Evolutionary conservation across 176 grass and related monocot species (phyloP).

Genomic region (Aegilops speltoides): DNA sequence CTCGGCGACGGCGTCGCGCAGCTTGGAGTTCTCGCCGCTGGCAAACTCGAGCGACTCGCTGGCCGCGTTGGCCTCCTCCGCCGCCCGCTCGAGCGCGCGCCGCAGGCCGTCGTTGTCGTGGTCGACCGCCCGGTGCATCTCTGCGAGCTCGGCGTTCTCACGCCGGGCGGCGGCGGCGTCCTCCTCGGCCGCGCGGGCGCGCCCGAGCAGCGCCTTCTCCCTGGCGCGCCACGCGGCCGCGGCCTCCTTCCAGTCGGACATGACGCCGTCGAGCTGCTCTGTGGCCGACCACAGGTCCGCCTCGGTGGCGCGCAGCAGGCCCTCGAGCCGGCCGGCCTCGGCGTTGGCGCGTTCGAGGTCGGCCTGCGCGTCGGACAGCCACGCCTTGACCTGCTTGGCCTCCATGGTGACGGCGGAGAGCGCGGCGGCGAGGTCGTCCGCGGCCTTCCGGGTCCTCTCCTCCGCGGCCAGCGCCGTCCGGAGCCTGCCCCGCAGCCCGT

Average conservation of each 20-base stretch:
- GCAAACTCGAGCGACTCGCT: constrained; percentile 54
- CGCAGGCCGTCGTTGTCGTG: constrained; percentile 63
- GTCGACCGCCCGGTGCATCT: constrained; percentile 31
- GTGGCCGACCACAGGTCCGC: constrained; percentile 37
- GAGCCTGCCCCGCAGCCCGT: constrained; percentile 34
- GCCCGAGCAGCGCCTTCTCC: constrained; percentile 68
- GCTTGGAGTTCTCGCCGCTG: constrained; percentile 38
- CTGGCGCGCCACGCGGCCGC: constrained; percentile 52
- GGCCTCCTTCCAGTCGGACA: constrained; percentile 53
- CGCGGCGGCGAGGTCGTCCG: constrained; percentile 55
- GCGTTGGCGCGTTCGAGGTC: constrained; percentile 45
- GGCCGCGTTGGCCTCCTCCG: constrained; percentile 46
- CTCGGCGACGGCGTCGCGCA: constrained; percentile 45
- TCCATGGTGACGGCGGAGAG: constrained; percentile 77
- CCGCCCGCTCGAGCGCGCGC: constrained; percentile 59
- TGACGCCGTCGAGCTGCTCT: constrained; percentile 43
- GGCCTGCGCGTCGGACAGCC: constrained; percentile 47
- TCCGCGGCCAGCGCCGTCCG: constrained; percentile 38
- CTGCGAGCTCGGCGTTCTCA: constrained; percentile 40
- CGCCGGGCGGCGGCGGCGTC: constrained; percentile 28
- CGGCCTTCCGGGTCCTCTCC: constrained; percentile 60
- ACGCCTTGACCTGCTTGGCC: constrained; percentile 58
- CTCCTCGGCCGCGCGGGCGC: constrained; percentile 63
- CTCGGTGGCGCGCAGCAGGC: constrained; percentile 31
- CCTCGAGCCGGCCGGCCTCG: constrained; percentile 33